Base-by-base conservation (phyloP, 805 yeast genomes). In the Allodekkera sacchari region DNA sequence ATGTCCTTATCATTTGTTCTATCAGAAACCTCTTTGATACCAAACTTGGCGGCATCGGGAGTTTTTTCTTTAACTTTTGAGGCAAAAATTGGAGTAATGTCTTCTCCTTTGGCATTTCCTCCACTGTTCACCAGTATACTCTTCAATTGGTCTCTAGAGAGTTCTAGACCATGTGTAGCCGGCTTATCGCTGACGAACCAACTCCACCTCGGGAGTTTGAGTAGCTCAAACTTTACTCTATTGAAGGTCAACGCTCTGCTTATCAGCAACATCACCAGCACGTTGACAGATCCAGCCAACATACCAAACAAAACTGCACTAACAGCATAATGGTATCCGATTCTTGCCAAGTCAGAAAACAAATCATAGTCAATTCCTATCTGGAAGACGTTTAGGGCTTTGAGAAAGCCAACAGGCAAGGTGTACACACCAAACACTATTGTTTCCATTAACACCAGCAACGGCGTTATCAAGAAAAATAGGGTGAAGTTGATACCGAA, bases 301-400 rank as follows among this genome's bases (percentile, higher is more conserved):
- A 45, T 14, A 0, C 57, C 57, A 21, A 45, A 25, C 3, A 50
- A 12, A 6, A 43, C 18, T 3, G 57, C 48, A 15, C 44, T 34
- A 6, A 40, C 37, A 8, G 37, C 14, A 25, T 43, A 42, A 31
- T 52, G 56, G 32, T 52, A 52, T 12, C 36, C 14, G 7, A 51
- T 35, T 19, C 42, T 37, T 7, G 30, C 13, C 12, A 27, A 19
- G 18, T 38, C 41, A 10, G 24, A 18, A 10, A 38, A 23, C 6
- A 32, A 19, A 2, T 7, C 10, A 18, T 12, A 20, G 6, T 24
- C 27, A 19, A 33, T n/a, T 6, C 22, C 10, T 10, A 30, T 25
- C 11, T 6, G 9, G 13, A 33, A 33, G 8, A 10, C 8, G 12
- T 17, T 3, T 7, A 30, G 13, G 11, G n/a, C 11, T 10, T 30